Evolutionary conservation across 495 filamentous ascomycete genomes (phyloP).

Genomic region (Amorphotheca resinae): DNA sequence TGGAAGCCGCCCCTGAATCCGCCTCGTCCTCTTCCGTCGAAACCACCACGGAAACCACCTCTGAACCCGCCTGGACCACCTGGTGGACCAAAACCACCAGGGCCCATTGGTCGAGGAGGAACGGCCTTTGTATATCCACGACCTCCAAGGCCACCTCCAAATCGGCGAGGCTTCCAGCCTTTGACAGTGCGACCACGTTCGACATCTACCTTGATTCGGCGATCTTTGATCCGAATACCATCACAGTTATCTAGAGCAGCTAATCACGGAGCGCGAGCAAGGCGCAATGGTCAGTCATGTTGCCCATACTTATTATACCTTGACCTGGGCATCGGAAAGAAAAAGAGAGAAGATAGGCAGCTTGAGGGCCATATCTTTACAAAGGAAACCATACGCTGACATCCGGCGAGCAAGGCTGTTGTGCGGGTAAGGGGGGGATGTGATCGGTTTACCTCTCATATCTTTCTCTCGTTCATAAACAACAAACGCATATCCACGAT

Average conservation of each 20-base stretch:
- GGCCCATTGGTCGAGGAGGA: constrained; percentile 62
- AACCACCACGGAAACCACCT: constrained; percentile 34
- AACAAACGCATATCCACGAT: constrained; percentile 91
- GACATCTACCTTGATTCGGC: constrained; percentile 86
- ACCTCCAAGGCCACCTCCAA: constrained; percentile 85
- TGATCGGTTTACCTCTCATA: constrained; percentile 82
- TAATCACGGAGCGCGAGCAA: constrained; percentile 38
- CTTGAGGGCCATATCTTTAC: constrained; percentile 41
- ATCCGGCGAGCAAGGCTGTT: constrained; percentile 27
- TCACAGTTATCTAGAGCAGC: constrained; percentile 53
- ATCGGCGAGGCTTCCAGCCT: constrained; percentile 85
- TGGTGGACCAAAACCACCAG: constrained; percentile 44
- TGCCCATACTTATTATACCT: constrained; percentile 33
- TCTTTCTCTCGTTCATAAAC: constrained; percentile 96
- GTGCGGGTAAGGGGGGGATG: constrained; percentile 11
- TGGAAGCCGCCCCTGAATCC: constrained; percentile 43
- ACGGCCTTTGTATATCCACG: constrained; percentile 83
- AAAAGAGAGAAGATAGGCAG: constrained; percentile 34
- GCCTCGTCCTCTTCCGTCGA: constrained; percentile 43
- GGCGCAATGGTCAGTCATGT: constrained; percentile 45
- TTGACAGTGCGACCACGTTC: constrained; percentile 91
- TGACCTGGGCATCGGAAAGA: constrained; percentile 16
- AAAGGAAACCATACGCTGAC: constrained; percentile 25
- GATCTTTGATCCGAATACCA: constrained; percentile 83
- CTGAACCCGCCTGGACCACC: constrained; percentile 36